These are phyloP conservation scores for Colletotrichum sidae DNA, from an alignment of 2,329 filamentous ascomycete genomes.

Conservation along the genomic window DNA sequence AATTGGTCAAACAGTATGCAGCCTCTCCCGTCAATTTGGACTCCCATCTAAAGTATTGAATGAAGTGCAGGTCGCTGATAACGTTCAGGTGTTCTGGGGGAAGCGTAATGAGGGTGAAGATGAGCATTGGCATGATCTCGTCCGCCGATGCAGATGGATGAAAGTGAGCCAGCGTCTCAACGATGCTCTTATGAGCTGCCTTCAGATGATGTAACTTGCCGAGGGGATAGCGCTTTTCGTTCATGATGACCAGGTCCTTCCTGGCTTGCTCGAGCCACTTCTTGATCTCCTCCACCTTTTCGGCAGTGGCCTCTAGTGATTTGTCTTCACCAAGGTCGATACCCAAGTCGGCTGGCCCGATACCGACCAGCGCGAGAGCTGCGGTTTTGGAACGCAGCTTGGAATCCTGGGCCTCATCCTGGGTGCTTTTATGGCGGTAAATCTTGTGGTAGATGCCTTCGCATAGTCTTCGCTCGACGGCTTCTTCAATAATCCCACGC, in stretches of 20 bases:
- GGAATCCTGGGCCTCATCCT: slow-evolving; percentile 95
- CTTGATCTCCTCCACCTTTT: slow-evolving; percentile 75
- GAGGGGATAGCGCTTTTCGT: slow-evolving; percentile 85
- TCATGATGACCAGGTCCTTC: slow-evolving; percentile 82
- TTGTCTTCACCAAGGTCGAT: slow-evolving; percentile 74
- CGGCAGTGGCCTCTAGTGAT: slow-evolving; percentile 66
- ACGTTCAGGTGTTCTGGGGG: slow-evolving; percentile 87
- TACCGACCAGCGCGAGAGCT: slow-evolving; percentile 89
- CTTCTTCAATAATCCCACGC: slow-evolving; percentile 83
- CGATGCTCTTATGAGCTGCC: slow-evolving; percentile 91
- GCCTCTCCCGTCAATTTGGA: slow-evolving; percentile 92
- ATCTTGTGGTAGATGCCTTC: slow-evolving; percentile 89
- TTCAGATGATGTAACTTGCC: slow-evolving; percentile 93
- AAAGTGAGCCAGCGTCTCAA: slow-evolving; percentile 81
- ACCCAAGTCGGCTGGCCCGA: slow-evolving; percentile 86
- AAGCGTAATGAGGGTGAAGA: slow-evolving; percentile 93
- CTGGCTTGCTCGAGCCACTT: slow-evolving; percentile 79
- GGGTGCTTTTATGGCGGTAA: slow-evolving; percentile 89
- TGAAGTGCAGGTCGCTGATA: slow-evolving; percentile 94
- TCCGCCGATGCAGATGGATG: slow-evolving; percentile 90
- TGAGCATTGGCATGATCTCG: slow-evolving; percentile 95
- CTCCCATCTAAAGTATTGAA: slow-evolving; percentile 89
- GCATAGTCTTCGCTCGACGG: slow-evolving; percentile 87
- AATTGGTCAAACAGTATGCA: slow-evolving; percentile 94
- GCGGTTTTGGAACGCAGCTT: slow-evolving; percentile 95